Percentiles rank a stretch among this genome's conserved stretches.
These are phyloP conservation scores for Diaporthe ilicicola DNA, from an alignment of 2,329 filamentous ascomycete species.

Conservation along the genomic window DNA sequence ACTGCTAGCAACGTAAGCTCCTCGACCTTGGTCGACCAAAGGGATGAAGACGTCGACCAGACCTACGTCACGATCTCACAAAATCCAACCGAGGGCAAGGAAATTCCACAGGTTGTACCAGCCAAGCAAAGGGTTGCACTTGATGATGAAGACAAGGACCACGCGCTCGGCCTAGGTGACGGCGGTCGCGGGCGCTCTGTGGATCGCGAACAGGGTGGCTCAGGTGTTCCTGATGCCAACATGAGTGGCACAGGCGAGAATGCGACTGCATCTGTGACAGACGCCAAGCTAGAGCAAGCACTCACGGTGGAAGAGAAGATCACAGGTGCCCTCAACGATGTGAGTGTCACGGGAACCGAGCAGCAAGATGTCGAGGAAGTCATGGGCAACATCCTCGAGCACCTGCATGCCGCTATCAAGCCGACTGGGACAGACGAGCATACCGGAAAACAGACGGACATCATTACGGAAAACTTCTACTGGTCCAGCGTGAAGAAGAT, in stretches of 20 bases:
- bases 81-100: conserved; percentile 6
- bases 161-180: not conserved
- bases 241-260: conserved; percentile 36
- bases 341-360: conserved; percentile 61
- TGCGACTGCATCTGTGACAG: conserved; percentile 30
- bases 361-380: conserved; percentile 98
- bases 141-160: conserved; percentile 33
- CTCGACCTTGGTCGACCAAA: conserved; percentile 58
- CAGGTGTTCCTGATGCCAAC: conserved; percentile 25
- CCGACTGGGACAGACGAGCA: conserved; percentile 69
- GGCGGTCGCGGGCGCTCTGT: not conserved
- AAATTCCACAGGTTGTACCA: conserved; percentile 31
- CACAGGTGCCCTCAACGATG: conserved; percentile 54
- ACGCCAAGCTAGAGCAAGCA: conserved; percentile 35
- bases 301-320: conserved; percentile 57
- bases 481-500: conserved; percentile 68
- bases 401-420: conserved; percentile 87
- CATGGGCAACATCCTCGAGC: conserved; percentile 89
- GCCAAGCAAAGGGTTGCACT: conserved; percentile 38
- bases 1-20: conserved; percentile 59
- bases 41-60: conserved; percentile 47
- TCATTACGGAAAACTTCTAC: conserved; percentile 76
- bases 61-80: conserved; percentile 45
- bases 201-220: conserved; percentile 26
- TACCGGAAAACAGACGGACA: conserved; percentile 80